Base-by-base conservation (phyloP, 768 basidiomycete genomes). In the Kondoa subrosea region DNA sequence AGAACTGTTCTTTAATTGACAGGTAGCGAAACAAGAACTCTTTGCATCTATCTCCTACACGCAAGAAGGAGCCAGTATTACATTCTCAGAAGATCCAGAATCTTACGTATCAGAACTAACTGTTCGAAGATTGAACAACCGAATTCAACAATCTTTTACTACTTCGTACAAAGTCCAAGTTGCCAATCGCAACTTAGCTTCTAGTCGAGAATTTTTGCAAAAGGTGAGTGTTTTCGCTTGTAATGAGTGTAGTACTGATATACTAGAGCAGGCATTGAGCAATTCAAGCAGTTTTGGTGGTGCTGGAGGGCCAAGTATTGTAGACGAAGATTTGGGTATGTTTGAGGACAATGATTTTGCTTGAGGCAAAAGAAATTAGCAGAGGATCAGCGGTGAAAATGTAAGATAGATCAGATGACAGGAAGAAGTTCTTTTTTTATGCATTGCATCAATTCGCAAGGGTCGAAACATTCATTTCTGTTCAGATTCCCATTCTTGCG, bases 41-140 rank as follows among this genome's bases (percentile, higher is more conserved):
- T 33, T 31, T 33, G 61, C 61, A 15, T 27, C 27, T 17, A 63
- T 63, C 30, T 14, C 3, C 15, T 33, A 17, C 27, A 31, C 61
- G 30, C 29, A 3, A 16, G 61, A 63, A 17, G 61, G 61, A 21
- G 30, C 58, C 29, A 15, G 16, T n/a, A 33, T 63, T 32, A 63
- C 61, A 3, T 63, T 63, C 29, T 16, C 33, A 32, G 61, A 63
- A 32, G 61, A 63, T 33, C 61, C 61, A 16, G 61, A 63, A 32
- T 3, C 61, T n/a, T 63, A 63, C 61, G 34, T 31, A 17, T 3
- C 15, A 3, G 14, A 17, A 16, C 15, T 12, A 17, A 63, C 61
- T 3, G 29, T 63, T 4, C 26, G 34, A 12, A 12, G 12, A 12
- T 8, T 63, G 16, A 27, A 63, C 15, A 27, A 63, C 61, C 27